Evolutionary conservation across 176 grass and related monocot genomes (phyloP).

Genomic region (Oryza australiensis): DNA sequence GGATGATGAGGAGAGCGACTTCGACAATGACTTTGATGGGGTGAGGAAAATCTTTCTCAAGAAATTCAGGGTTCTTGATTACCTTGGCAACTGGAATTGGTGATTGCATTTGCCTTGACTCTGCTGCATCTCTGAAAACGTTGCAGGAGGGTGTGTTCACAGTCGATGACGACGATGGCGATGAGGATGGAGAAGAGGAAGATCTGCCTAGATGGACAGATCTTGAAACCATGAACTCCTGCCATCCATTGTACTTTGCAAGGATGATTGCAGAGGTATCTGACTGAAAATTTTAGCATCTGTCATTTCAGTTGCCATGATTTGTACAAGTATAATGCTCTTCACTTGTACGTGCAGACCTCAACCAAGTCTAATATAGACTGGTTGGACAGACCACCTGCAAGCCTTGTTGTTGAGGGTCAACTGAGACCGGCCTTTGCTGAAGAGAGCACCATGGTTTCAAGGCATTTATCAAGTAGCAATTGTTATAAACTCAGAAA

Average conservation of each 20-base stretch:
- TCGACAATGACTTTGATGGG: slow-evolving; percentile 61
- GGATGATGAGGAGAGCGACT: slow-evolving; percentile 54
- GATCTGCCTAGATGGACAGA: slow-evolving; percentile 67
- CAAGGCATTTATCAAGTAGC: slow-evolving; percentile 55
- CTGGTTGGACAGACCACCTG: slow-evolving; percentile 80
- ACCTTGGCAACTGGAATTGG: background rate
- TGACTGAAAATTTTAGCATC: background rate
- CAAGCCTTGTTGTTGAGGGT: slow-evolving; percentile 79
- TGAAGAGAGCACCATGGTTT: slow-evolving; percentile 67
- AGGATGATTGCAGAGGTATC: slow-evolving; percentile 75
- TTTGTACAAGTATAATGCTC: background rate
- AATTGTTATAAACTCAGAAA: background rate
- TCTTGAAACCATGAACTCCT: slow-evolving; percentile 77
- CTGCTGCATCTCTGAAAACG: slow-evolving; percentile 24
- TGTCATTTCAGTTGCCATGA: background rate
- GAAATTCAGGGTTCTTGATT: background rate
- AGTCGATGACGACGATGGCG: slow-evolving; percentile 46
- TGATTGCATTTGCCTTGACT: slow-evolving; percentile 13
- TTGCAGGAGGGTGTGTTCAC: slow-evolving; percentile 56
- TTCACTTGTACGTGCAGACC: slow-evolving; percentile 33
- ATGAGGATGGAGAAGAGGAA: slow-evolving; percentile 36
- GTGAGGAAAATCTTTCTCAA: slow-evolving; percentile 32
- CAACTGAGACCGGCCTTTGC: slow-evolving; percentile 82
- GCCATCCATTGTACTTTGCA: slow-evolving; percentile 81
- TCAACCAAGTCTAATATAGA: slow-evolving; percentile 62